A percentile compares a stretch with the other conserved stretches of the same genome.
Conservation (phyloP, 768 basidiomycete genomes). For the Mycena vitilis region DNA sequence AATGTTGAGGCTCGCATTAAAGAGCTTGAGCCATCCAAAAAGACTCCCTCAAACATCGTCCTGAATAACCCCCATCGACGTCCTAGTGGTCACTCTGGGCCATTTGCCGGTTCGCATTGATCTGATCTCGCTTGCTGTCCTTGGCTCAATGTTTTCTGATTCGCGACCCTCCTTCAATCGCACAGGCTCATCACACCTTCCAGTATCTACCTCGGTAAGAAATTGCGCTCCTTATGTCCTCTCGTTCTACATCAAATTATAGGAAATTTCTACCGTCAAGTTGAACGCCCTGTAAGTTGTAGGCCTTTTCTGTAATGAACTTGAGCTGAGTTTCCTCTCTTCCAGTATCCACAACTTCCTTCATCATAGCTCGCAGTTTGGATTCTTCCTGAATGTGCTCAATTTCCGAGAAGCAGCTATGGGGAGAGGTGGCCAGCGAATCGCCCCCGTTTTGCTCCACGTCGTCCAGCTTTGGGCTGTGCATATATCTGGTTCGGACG, state of each 20-base stretch:
- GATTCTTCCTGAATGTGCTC: constrained; percentile 5
- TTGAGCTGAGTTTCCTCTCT: neutral
- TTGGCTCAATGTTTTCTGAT: neutral
- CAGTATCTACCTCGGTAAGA: constrained; percentile 6
- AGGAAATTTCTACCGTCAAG: constrained; percentile 25
- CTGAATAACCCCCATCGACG: constrained; percentile 40
- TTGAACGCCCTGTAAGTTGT: constrained; percentile 30
- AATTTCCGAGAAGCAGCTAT: neutral
- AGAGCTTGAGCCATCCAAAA: constrained; percentile 46
- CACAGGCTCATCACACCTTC: neutral
- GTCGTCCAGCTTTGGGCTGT: constrained; percentile 3
- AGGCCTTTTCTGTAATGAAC: neutral
- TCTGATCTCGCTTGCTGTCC: neutral
- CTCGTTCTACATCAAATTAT: neutral
- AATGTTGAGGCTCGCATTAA: constrained; percentile 52
- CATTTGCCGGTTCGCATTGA: neutral
- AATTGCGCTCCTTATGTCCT: neutral
- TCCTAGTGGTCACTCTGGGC: neutral
- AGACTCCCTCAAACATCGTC: constrained; percentile 32
- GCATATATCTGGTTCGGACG: constrained; percentile 8
- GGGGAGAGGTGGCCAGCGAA: constrained; percentile 3
- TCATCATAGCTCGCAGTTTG: constrained; percentile 1
- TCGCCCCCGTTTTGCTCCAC: constrained; percentile 7
- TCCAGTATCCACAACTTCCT: constrained; percentile 32
- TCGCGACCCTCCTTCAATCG: neutral